Percentiles rank a stretch among this genome's conserved stretches.
phyloP scores from a whole-genome alignment of 345 rosid species.

The Angophora floribunda region DNA sequence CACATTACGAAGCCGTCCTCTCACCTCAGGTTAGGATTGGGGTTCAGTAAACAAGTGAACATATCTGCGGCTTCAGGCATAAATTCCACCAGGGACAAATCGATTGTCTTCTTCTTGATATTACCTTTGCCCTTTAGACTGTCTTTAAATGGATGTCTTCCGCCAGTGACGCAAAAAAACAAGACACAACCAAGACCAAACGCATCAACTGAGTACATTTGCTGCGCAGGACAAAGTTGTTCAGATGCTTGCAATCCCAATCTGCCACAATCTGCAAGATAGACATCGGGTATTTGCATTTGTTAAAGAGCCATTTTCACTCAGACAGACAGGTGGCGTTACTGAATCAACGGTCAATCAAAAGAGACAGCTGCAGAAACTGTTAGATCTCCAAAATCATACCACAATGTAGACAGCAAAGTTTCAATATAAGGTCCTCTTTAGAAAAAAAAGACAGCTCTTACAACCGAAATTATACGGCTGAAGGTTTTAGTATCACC shows the following conservation, averaged over 20 bases:
- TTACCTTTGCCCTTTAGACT: conserved; percentile 74
- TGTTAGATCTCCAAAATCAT: background rate
- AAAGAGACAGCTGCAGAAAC: background rate
- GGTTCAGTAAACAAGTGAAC: conserved; percentile 48
- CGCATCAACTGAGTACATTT: conserved; percentile 79
- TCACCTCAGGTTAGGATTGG: conserved; percentile 70
- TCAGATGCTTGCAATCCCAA: conserved; percentile 99
- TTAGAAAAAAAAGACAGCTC: background rate
- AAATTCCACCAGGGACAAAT: conserved; percentile 50
- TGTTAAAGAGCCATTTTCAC: background rate
- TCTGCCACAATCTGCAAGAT: conserved; percentile 76
- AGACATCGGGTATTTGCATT: background rate
- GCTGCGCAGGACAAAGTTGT: conserved; percentile 75
- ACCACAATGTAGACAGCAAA: background rate
- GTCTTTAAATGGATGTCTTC: conserved; percentile 79
- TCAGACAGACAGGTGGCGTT: background rate
- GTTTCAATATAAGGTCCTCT: background rate
- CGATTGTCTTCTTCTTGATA: conserved; percentile 44
- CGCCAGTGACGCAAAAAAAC: conserved; percentile 73
- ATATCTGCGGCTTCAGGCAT: conserved; percentile 79
- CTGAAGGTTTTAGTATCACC: background rate
- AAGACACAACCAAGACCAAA: conserved; percentile 86
- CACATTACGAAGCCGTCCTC: background rate
- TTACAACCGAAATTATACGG: background rate
- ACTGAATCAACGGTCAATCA: background rate